Base-by-base conservation (phyloP, 345 rosid species). In the Erucastrum elatum region DNA sequence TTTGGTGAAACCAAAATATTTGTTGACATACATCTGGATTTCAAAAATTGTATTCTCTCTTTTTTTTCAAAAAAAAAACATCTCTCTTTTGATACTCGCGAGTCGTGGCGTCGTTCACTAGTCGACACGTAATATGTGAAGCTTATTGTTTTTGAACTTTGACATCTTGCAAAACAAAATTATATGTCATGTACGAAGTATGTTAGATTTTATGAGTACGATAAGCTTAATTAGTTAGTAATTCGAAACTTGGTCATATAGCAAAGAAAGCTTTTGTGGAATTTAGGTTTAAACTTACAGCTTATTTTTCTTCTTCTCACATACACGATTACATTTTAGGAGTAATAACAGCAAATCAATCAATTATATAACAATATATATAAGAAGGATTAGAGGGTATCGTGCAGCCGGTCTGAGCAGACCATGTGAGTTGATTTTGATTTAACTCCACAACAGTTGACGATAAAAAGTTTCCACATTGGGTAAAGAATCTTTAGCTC, bases 401-500 rank as follows among this genome's bases (percentile, higher is more conserved):
- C 66, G 66, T 64, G 81, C 35, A 71, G 30, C 44, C 71, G 59
- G 64, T 64, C 59, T 70, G 60, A 72, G 34, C 53, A 26, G 49
- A 39, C 27, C 72, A 72, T 72, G 68, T 78, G 73, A 71, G n/a
- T 46, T 65, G 34, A 65, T 64, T 55, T 77, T 71, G 76, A 71
- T 72, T 71, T 64, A 71, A 27, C 34, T 56, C 9, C 76, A 30
- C 16, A 78, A 65, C 62, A 7, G 66, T 78, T 78, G 81, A 71
- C 61, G 60, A 56, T 71, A 55, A 37, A 64, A 46, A 55, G 27
- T 1, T 51, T 59, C 56, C 5, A 13, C 34, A 55, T 17, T 72
- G 63, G 30, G 66, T 46, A 78, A 78, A 76, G 74, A 60, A 69
- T 69, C 80, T 69, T 74, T 12, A 8, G n/a, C 16, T 64, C 4